Conservation (phyloP, 352 stramenopile species). For the Thalassiosira hispida region DNA sequence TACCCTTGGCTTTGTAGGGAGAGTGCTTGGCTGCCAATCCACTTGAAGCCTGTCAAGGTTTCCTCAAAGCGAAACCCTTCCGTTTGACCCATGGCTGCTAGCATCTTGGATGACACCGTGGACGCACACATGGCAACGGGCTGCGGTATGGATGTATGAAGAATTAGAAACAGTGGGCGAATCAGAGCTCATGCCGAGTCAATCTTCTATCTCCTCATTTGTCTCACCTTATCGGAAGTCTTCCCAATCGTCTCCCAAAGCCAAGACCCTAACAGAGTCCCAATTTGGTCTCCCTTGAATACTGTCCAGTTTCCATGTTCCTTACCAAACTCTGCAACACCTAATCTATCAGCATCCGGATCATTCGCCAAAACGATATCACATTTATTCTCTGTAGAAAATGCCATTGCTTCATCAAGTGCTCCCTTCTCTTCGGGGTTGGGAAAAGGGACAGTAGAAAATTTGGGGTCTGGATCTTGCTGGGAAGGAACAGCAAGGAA, state of each 20-base stretch:
- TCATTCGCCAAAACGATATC: constrained; percentile 97
- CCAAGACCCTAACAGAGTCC: constrained; percentile 93
- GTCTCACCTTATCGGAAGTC: constrained; percentile 66
- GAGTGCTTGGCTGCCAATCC: constrained; percentile 88
- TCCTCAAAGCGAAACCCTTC: constrained; percentile 95
- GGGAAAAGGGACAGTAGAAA: constrained; percentile 96
- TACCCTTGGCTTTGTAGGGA: constrained; percentile 87
- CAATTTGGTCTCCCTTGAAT: constrained; percentile 99
- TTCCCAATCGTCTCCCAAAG: constrained; percentile 78
- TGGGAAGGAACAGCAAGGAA: constrained; percentile 91
- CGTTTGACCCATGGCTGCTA: constrained; percentile 89
- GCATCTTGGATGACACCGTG: constrained; percentile 97
- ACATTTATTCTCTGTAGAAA: constrained; percentile 84
- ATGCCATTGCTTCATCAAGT: constrained; percentile 92
- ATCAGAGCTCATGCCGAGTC: neutral
- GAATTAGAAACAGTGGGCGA: neutral
- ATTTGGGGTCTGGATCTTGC: constrained; percentile 92
- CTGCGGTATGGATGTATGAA: constrained; percentile 17
- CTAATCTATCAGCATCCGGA: constrained; percentile 97
- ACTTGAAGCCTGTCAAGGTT: constrained; percentile 99
- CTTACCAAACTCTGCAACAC: constrained; percentile 91
- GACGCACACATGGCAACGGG: constrained; percentile 90
- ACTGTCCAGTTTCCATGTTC: constrained; percentile 90
- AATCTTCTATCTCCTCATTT: neutral
- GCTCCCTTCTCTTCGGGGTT: constrained; percentile 99